Evolutionary conservation across 2,329 filamentous ascomycete species (phyloP).

Genomic region (Colletotrichum phormii): DNA sequence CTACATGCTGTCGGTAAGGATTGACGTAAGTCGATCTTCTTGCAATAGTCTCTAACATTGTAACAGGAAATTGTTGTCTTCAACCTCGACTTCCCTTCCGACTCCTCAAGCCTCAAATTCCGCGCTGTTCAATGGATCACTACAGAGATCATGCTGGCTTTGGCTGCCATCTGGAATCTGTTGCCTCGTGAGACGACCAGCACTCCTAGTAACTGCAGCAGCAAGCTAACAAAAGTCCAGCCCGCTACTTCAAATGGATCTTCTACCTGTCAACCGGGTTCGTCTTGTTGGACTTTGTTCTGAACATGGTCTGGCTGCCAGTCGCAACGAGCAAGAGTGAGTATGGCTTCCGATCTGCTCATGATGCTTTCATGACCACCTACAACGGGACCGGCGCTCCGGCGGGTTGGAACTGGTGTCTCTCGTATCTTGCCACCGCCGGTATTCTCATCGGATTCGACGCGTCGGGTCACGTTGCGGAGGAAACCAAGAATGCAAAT

Average conservation of each 20-base stretch:
- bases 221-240: slow-evolving; percentile 40
- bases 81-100: slow-evolving; percentile 64
- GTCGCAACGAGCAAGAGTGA: slow-evolving; percentile 63
- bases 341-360: slow-evolving; percentile 67
- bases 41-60: background rate
- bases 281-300: slow-evolving; percentile 67
- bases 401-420: slow-evolving; percentile 71
- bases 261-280: slow-evolving; percentile 62
- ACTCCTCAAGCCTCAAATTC: slow-evolving; percentile 65
- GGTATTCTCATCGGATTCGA: slow-evolving; percentile 72
- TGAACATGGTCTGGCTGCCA: slow-evolving; percentile 72
- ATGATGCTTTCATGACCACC: slow-evolving; percentile 70
- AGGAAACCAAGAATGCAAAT: slow-evolving; percentile 70
- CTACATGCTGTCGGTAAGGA: slow-evolving; percentile 62
- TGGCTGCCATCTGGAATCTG: slow-evolving; percentile 62
- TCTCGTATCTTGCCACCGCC: slow-evolving; percentile 70
- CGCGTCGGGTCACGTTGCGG: slow-evolving; percentile 69
- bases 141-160: slow-evolving; percentile 61
- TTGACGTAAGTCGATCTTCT: background rate
- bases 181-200: slow-evolving; percentile 57
- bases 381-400: slow-evolving; percentile 69
- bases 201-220: fast-evolving
- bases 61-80: slow-evolving; percentile 67
- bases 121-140: slow-evolving; percentile 71
- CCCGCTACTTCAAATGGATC: slow-evolving; percentile 58